phyloP scores from a whole-genome alignment of 345 rosid genomes.

The Cochlearia excelsa region DNA sequence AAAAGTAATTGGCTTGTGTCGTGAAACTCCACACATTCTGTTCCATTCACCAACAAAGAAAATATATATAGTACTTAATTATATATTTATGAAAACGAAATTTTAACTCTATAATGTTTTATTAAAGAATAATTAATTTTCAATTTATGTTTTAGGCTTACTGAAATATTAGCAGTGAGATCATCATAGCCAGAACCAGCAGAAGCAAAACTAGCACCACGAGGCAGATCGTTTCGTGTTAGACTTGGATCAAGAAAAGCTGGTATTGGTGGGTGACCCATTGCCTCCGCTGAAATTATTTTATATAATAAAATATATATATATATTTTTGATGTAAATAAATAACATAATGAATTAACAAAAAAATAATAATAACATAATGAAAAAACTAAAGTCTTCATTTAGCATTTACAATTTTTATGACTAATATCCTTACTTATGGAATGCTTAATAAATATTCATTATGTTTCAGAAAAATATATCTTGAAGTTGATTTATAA shows the following conservation, averaged over 20 bases:
- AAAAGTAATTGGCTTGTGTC: constrained; percentile 57
- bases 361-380: too few species aligned
- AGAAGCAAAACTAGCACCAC: constrained; percentile 88
- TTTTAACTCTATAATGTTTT: too few species aligned
- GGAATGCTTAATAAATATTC: too few species aligned
- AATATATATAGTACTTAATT: constrained; percentile 2
- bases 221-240: constrained; percentile 46
- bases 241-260: constrained; percentile 64
- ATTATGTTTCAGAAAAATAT: too few species aligned
- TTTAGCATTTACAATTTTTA: too few species aligned
- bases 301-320: background rate
- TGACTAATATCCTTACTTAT: too few species aligned
- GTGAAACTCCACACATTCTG: constrained; percentile 64
- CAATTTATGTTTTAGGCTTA: constrained; percentile 32
- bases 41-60: background rate
- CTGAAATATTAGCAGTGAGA: constrained; percentile 76
- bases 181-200: constrained; percentile 93
- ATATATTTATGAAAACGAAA: background rate
- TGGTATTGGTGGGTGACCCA: constrained; percentile 59
- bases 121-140: background rate
- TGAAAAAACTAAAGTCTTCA: too few species aligned
- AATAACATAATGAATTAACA: too few species aligned
- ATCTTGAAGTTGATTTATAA: too few species aligned
- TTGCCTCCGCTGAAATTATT: constrained; percentile 51
- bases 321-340: background rate